Base-by-base conservation (phyloP, 169 alveolate species). In the Plasmodium sp. region DNA sequence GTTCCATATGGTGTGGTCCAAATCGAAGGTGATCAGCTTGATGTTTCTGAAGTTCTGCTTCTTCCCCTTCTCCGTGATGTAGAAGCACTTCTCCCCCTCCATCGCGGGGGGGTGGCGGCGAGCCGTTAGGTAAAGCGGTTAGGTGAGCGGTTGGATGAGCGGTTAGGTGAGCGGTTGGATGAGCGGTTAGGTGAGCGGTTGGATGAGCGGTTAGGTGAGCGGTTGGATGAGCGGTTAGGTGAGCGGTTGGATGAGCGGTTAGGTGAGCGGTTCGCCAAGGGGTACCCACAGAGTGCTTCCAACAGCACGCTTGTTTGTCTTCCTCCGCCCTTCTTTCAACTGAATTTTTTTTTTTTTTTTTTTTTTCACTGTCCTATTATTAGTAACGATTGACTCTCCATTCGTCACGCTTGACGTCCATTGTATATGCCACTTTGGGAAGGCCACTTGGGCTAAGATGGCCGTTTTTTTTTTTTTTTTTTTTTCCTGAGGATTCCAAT, bases 1-100 rank as follows among this genome's bases (percentile, higher is more conserved):
- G 48, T 88, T 88, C 94, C 94, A 88, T 88, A 88, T 79, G 22
- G 94, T 88, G 71, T 88, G 83, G 16, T 88, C 94, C 43, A 88
- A 83, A 31, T 88, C 94, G 39, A 88, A 88, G 22, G 94, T 88
- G 31, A 88, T 88, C 0, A 88, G 31, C 54, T 88, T 88, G 27
- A 88, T 88, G n/a, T 88, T 88, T 67, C 67, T 79, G 14, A 88
- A 88, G 10, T 79, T 48, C 62, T 88, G 81, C 12, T 45, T 79
- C 71, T 51, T 88, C 5, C 94, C 94, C 75, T 80, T 88, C 22
- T 79, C 90, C 22, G 91, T 79, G 27, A 88, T 36, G 56, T 88
- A 81, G 51, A 79, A 88, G 58, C 94, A 88, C 4, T 16, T 41
- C n/a, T 77, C 10, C 36, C 72, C 83, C 2, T 41, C 82, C 54